Evolutionary conservation across 1,139 yeast species (phyloP).

Genomic region (Kodamaea sp.): DNA sequence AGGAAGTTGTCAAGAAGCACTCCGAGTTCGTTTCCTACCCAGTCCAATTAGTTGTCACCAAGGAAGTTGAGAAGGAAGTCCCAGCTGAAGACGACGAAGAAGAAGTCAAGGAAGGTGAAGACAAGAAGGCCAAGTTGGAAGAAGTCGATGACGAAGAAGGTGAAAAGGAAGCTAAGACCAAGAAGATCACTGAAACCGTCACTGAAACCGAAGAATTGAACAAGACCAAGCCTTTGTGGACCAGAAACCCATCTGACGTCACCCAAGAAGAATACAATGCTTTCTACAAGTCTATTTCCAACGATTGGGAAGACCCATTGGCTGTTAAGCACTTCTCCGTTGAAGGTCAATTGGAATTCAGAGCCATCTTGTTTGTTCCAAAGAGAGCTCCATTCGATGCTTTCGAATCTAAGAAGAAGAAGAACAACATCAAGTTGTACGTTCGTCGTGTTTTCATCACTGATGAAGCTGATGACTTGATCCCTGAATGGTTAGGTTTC

Average conservation of each 20-base stretch:
- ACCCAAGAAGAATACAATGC: constrained; percentile 99
- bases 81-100: constrained; percentile 67
- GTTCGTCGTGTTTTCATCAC: constrained; percentile 99
- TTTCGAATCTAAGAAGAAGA: constrained; percentile 98
- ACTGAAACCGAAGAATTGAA: constrained; percentile 95
- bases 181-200: constrained; percentile 82
- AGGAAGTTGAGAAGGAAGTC: constrained; percentile 96
- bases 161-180: constrained; percentile 71
- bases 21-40: constrained; percentile 99
- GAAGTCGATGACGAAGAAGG: constrained; percentile 68
- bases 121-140: constrained; percentile 62
- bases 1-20: constrained; percentile 99
- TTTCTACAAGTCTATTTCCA: constrained; percentile 98
- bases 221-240: constrained; percentile 99
- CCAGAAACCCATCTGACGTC: constrained; percentile 97
- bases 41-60: constrained; percentile 96
- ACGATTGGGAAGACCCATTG: constrained; percentile 99
- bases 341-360: constrained; percentile 99
- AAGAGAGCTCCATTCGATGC: constrained; percentile 99
- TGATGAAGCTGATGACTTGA: constrained; percentile 98
- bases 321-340: constrained; percentile 99
- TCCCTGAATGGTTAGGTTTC: constrained; percentile 98
- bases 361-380: constrained; percentile 96
- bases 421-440: constrained; percentile 97
- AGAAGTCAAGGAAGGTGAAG: constrained; percentile 56